Conservation (phyloP, 805 yeast species). For the Pichia thaimueangensis region DNA sequence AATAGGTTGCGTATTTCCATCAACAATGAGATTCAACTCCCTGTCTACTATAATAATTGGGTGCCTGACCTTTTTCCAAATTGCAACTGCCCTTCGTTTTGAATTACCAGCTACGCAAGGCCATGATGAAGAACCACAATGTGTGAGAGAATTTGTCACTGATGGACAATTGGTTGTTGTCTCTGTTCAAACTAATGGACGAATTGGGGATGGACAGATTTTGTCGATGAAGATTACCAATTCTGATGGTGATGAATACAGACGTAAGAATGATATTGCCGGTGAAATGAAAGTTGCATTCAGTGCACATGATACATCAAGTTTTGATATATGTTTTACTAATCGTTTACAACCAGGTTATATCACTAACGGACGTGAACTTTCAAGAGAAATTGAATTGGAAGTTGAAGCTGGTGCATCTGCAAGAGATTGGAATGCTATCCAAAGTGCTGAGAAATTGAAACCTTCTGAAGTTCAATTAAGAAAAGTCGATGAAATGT, state of each 20-base stretch:
- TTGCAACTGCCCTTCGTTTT: conserved; percentile 23
- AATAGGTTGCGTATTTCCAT: no score
- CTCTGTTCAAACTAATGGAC: conserved; percentile 67
- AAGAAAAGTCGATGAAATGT: conserved; percentile 77
- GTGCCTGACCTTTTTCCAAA: conserved; percentile 11
- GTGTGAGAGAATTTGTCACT: conserved; percentile 87
- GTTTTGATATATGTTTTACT: conserved; percentile 88
- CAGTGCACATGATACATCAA: conserved; percentile 74
- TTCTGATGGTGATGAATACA: conserved; percentile 78
- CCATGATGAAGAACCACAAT: conserved; percentile 46
- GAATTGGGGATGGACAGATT: conserved; percentile 79
- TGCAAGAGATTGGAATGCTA: conserved; percentile 96
- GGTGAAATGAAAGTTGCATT: conserved; percentile 74
- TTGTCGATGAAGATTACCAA: conserved; percentile 66
- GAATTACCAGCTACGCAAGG: conserved; percentile 27
- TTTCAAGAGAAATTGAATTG: conserved; percentile 71
- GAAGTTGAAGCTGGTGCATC: conserved; percentile 94
- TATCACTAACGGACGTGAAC: conserved; percentile 31
- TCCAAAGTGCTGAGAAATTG: conserved; percentile 88
- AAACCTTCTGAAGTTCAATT: conserved; percentile 89
- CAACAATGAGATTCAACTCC: conserved; percentile 3
- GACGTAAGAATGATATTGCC: conserved; percentile 67
- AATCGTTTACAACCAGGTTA: conserved; percentile 43
- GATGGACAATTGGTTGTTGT: conserved; percentile 86
- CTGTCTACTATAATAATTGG: conserved; percentile 4